Evolutionary conservation across 768 basidiomycete genomes (phyloP).

Genomic region (Leucocoprinus sp.): DNA sequence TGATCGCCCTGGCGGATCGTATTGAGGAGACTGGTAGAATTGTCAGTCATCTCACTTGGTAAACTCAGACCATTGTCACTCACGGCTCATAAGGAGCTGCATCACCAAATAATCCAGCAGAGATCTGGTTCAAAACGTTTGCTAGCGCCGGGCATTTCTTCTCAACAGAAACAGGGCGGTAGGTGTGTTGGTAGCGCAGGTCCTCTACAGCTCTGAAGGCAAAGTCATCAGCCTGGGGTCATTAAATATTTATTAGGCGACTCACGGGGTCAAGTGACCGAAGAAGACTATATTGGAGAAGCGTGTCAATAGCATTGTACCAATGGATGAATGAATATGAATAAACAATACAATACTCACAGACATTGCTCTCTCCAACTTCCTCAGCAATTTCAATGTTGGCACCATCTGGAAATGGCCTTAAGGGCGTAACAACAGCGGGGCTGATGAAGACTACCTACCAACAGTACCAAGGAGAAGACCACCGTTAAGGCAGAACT

Average conservation of each 20-base stretch:
- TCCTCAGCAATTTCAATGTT: constrained; percentile 97
- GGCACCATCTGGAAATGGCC: constrained; percentile 59
- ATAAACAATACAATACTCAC: no score
- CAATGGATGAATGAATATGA: no score
- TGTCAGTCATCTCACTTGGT: constrained; percentile 17
- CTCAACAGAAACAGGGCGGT: constrained; percentile 74
- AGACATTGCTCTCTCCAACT: constrained; percentile 85
- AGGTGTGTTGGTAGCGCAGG: constrained; percentile 77
- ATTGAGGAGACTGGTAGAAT: constrained; percentile 48
- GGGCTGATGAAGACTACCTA: constrained; percentile 17
- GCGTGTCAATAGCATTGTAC: no score
- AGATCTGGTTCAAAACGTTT: constrained; percentile 67
- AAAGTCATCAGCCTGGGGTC: neutral
- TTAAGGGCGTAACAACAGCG: neutral
- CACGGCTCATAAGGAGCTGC: constrained; percentile 78
- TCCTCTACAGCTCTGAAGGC: constrained; percentile 65
- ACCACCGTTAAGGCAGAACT: constrained; percentile 88
- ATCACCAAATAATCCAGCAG: constrained; percentile 76
- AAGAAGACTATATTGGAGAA: constrained; percentile 96
- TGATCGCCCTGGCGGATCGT: constrained; percentile 72
- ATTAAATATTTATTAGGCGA: neutral
- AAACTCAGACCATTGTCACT: constrained; percentile 20
- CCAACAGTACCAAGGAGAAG: constrained; percentile 79
- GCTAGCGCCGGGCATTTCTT: constrained; percentile 80
- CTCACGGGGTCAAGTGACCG: constrained; percentile 71